Percentiles rank a stretch among this genome's conserved stretches.
Evolutionary conservation across 345 rosid genomes (phyloP).

Genomic region (Streptanthus diversifolius): DNA sequence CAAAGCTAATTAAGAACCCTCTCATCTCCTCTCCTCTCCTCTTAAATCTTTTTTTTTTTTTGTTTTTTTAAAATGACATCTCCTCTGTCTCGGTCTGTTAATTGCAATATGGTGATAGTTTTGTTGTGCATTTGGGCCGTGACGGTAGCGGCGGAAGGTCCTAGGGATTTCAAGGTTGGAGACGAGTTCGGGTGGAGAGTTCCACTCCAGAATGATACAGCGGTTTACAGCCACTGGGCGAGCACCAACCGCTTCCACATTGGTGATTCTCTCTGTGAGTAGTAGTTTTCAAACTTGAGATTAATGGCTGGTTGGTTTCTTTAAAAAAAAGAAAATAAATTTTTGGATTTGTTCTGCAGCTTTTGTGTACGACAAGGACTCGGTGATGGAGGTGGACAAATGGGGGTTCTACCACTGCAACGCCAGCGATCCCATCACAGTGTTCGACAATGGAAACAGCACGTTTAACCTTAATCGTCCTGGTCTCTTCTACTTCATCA

Average conservation of each 20-base stretch:
- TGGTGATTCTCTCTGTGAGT: conserved; percentile 66
- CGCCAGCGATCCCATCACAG: conserved; percentile 37
- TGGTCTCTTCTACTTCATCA: conserved; percentile 80
- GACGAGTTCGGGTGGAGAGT: conserved; percentile 60
- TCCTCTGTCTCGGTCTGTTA: not conserved
- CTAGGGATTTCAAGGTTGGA: conserved; percentile 56
- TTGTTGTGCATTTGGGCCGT: conserved; percentile 2
- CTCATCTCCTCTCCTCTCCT: not conserved
- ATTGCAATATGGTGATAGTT: not conserved
- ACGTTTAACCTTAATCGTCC: conserved; percentile 52
- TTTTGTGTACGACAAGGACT: conserved; percentile 68
- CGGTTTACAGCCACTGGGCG: conserved; percentile 61
- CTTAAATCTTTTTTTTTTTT: not conserved
- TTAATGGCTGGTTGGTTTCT: not conserved
- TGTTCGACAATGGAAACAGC: conserved; percentile 62
- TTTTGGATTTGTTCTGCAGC: conserved; percentile 25
- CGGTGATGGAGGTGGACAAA: conserved; percentile 72
- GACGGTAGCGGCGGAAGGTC: conserved; percentile 35
- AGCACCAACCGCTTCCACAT: conserved; percentile 53
- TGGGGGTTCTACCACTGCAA: conserved; percentile 75
- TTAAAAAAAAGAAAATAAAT: no score
- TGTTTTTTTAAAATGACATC: not conserved
- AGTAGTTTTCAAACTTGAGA: no score
- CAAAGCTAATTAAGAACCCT: not conserved
- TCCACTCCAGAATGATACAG: conserved; percentile 43